Conservation (phyloP, 73 alveolate species). For the Tetrahymena elliotti region DNA sequence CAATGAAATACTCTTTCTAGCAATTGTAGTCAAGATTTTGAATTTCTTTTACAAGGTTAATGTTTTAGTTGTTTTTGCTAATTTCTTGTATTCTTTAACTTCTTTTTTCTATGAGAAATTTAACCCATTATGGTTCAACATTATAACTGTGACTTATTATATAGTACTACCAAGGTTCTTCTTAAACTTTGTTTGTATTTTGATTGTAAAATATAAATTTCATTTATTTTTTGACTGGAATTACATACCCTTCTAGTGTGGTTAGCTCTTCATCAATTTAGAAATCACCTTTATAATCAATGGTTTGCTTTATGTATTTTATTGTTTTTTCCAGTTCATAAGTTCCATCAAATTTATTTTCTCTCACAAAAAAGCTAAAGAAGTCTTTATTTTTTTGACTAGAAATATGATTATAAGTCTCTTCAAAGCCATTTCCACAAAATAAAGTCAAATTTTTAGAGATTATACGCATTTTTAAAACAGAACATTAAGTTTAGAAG, state of each 20-base stretch:
- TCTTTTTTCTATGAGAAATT: background rate
- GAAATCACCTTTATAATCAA: background rate
- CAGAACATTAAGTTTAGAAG: background rate
- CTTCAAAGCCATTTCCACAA: background rate
- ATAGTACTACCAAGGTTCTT: background rate
- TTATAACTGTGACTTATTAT: background rate
- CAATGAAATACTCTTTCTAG: background rate
- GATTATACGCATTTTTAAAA: background rate
- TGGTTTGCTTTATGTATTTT: background rate
- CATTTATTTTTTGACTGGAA: background rate
- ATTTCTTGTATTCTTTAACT: background rate
- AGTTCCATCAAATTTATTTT: background rate
- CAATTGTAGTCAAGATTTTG: background rate
- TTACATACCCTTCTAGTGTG: background rate
- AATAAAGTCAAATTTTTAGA: background rate
- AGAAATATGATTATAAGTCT: background rate
- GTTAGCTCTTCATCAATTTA: background rate
- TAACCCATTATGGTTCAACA: background rate
- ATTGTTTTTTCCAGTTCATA: background rate
- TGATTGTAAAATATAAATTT: background rate
- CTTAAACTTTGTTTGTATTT: background rate
- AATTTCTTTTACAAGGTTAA: background rate
- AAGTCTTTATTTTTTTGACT: background rate
- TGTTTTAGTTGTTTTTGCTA: background rate
- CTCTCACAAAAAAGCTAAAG: background rate